Percentiles rank a stretch among this genome's conserved stretches.
phyloP scores from a whole-genome alignment of 176 grass and related monocot genomes.

The Luzula sylvatica region DNA sequence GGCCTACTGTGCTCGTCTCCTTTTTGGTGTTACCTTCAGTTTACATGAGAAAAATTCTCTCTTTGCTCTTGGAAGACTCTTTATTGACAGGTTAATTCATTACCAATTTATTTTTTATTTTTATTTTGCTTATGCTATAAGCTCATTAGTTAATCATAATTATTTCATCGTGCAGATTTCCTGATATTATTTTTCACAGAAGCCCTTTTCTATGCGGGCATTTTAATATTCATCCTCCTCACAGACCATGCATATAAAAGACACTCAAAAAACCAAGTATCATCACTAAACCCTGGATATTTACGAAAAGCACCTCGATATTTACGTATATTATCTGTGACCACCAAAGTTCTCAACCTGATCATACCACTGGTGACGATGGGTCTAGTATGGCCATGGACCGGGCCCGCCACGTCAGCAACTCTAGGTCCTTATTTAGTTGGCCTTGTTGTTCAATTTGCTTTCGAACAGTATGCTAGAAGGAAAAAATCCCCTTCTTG shows the following conservation, averaged over 20 bases:
- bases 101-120: conserved; percentile 8
- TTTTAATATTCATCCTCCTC: conserved; percentile 73
- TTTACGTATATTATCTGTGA: conserved; percentile 76
- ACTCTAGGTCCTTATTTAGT: conserved; percentile 93
- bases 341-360: conserved; percentile 69
- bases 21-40: conserved; percentile 87
- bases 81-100: conserved; percentile 81
- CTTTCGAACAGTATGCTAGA: conserved; percentile 77
- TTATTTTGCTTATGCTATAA: background rate
- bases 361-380: conserved; percentile 95
- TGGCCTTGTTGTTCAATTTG: conserved; percentile 86
- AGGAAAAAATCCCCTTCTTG: conserved; percentile 75
- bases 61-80: conserved; percentile 85
- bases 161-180: conserved; percentile 53
- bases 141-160: too few relatives aligned
- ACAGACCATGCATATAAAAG: conserved; percentile 71
- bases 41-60: conserved; percentile 82
- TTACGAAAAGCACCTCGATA: conserved; percentile 43
- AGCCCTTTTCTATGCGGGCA: conserved; percentile 83
- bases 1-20: conserved; percentile 67
- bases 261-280: conserved; percentile 28
- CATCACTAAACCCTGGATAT: conserved; percentile 35
- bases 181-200: conserved; percentile 99
- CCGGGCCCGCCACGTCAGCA: conserved; percentile 89
- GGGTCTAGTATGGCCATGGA: conserved; percentile 98